Evolutionary conservation across 257 asterid genomes (phyloP), one percentile per base, ranked within the genome.

Genomic region (Apocynum venetum): DNA sequence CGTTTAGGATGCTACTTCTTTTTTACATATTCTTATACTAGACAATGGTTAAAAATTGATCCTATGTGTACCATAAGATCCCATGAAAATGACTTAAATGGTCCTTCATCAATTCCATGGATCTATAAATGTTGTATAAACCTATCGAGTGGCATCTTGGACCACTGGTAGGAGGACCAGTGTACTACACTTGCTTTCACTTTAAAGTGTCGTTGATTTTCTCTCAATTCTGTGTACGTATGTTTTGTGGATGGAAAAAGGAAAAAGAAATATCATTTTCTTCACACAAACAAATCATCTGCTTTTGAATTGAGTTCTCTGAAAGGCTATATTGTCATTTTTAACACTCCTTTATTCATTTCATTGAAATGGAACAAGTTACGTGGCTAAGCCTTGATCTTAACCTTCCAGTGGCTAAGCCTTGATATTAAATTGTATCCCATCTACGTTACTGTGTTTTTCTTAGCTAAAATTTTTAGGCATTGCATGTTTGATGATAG

Each of bases 131-230:
- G 31, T 25, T 25, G 66, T 76, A 82, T 73, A 74, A 56, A 60
- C 61, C 78, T 48, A 78, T 66, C 71, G 79, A 72, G 76, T 73
- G 36, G 65, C 78, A 77, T 80, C 70, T 77, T 69, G 83, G 88
- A 85, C 86, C 88, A 80, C 82, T 71, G 31, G 51, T 35, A 15
- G 67, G 44, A 52, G 74, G 78, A 69, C 77, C 82, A 70, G 36
- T 51, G 44, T 46, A 43, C 36, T 61, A 57, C 51, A 12, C 25
- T 25, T 46, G 61, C 72, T 61, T 61, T 75, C 78, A 61, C 72
- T 75, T 75, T 61, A 61, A 75, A 75, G 72, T 66, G 55, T 41
- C 43, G 7, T 38, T 67, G 55, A 53, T 13, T n/a, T 19, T 41
- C 69, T 19, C 74, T 14, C 25, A 65, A 10, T 10, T 35, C 17